Conservation (phyloP, 2,329 filamentous ascomycete genomes). For the Trichoderma sp. region DNA sequence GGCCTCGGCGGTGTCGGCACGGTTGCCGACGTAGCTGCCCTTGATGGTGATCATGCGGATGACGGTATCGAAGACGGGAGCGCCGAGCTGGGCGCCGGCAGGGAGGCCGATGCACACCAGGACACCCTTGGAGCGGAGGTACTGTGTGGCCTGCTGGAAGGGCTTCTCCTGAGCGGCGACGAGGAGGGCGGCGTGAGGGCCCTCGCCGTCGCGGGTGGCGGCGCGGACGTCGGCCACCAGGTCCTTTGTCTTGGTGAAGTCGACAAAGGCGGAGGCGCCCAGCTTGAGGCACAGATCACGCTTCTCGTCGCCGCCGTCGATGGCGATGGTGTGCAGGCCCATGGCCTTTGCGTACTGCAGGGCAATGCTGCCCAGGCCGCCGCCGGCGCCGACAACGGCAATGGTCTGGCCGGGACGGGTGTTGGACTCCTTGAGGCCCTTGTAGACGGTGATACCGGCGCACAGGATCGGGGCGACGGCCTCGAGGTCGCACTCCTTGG, state of each 20-base stretch:
- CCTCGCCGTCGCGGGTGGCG: conserved; percentile 73
- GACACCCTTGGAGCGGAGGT: conserved; percentile 76
- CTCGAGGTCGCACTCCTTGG: conserved; percentile 72
- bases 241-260: conserved; percentile 74
- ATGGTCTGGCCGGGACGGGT: conserved; percentile 71
- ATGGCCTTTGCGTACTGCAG: conserved; percentile 89
- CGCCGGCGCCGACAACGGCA: conserved; percentile 82
- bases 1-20: conserved; percentile 82
- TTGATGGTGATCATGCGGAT: conserved; percentile 88
- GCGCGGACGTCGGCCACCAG: conserved; percentile 81
- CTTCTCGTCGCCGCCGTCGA: conserved; percentile 84
- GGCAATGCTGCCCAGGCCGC: conserved; percentile 74
- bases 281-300: conserved; percentile 64
- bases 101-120: conserved; percentile 90
- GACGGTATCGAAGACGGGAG: conserved; percentile 86
- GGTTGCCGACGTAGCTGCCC: conserved; percentile 91
- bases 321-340: conserved; percentile 76
- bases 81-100: conserved; percentile 71
- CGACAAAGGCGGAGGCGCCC: conserved; percentile 71
- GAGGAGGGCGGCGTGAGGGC: conserved; percentile 82
- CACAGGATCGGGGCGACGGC: conserved; percentile 77
- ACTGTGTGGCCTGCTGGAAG: conserved; percentile 90
- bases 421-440: conserved; percentile 82
- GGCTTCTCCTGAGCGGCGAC: conserved; percentile 86
- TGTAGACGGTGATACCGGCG: conserved; percentile 85